A percentile compares a stretch with the other conserved stretches of the same genome.
These are phyloP conservation scores for Acanthamoeba sp. DNA, from an alignment of 208 protist species.

Conservation along the genomic window DNA sequence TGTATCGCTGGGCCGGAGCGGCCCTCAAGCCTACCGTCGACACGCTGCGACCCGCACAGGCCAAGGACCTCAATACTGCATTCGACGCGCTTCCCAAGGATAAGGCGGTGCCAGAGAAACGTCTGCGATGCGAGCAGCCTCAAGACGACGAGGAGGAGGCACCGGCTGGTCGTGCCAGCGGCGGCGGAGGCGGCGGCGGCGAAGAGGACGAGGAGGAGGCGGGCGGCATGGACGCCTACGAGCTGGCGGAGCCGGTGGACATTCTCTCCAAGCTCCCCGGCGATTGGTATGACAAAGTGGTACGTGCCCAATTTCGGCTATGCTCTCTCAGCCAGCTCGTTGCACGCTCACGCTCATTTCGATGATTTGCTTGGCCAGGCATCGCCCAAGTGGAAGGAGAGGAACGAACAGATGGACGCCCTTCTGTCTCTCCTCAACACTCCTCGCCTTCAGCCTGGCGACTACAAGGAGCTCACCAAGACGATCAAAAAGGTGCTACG, in stretches of 20 bases:
- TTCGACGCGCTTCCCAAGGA: conserved; percentile 67
- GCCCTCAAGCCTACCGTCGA: conserved; percentile 72
- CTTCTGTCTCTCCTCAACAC: conserved; percentile 6
- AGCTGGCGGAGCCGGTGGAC: conserved; percentile 76
- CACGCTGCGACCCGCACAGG: conserved; percentile 63
- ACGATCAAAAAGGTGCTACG: conserved; percentile 77
- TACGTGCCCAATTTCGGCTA: too few species aligned
- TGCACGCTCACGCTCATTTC: too few species aligned
- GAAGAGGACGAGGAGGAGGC: conserved; percentile 72
- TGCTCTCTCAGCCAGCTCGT: too few species aligned
- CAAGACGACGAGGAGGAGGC: conserved; percentile 59
- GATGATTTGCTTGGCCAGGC: too few species aligned
- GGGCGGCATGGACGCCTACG: conserved; percentile 72
- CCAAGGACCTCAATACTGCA: conserved; percentile 47
- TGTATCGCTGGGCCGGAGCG: conserved; percentile 69
- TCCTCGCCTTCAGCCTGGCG: conserved; percentile 69
- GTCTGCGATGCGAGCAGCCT: conserved; percentile 58
- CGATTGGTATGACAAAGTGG: conserved; percentile 69
- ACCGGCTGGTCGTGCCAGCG: background rate
- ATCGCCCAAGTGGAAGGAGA: conserved; percentile 78
- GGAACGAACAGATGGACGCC: conserved; percentile 79
- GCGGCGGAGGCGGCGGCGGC: background rate
- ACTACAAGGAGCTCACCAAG: conserved; percentile 76
- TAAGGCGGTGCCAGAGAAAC: conserved; percentile 62
- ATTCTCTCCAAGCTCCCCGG: conserved; percentile 67